A percentile compares a stretch with the other conserved stretches of the same genome.
Evolutionary conservation across 306 rosid species (phyloP).

Genomic region (Adenanthera pavonina): DNA sequence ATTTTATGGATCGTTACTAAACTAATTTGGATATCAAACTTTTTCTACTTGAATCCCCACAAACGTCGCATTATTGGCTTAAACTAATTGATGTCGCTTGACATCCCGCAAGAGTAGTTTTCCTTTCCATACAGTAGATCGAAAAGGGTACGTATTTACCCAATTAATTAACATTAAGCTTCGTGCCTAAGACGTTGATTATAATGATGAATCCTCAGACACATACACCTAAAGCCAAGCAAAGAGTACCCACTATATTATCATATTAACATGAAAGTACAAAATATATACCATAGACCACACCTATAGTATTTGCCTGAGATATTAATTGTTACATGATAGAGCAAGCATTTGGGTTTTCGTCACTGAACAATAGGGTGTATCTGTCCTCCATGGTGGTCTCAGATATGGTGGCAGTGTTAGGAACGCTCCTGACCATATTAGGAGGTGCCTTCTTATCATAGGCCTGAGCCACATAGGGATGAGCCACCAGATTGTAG

Average conservation of each 20-base stretch:
- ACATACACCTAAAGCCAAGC: background rate
- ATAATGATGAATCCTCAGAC: background rate
- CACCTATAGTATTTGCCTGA: background rate
- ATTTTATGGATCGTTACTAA: no score
- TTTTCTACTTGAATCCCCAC: no score
- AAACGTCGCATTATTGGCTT: no score
- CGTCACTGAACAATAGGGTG: constrained; percentile 74
- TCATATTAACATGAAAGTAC: background rate
- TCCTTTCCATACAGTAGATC: no score
- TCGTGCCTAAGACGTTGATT: no score
- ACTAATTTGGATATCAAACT: no score
- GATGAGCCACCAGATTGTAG: constrained; percentile 73
- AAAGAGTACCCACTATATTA: no score
- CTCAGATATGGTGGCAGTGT: constrained; percentile 58
- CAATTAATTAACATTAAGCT: no score
- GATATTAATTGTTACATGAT: constrained; percentile 56
- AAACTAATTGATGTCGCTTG: no score
- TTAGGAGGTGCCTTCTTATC: constrained; percentile 98
- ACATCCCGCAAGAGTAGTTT: no score
- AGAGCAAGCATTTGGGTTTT: constrained; percentile 85
- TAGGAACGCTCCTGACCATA: constrained; percentile 76
- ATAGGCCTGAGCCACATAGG: constrained; percentile 78
- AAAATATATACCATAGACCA: background rate
- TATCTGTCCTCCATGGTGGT: constrained; percentile 67
- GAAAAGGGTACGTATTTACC: no score